Evolutionary conservation across 2,329 filamentous ascomycete genomes (phyloP).

Genomic region (Coniochaeta prunicola): DNA sequence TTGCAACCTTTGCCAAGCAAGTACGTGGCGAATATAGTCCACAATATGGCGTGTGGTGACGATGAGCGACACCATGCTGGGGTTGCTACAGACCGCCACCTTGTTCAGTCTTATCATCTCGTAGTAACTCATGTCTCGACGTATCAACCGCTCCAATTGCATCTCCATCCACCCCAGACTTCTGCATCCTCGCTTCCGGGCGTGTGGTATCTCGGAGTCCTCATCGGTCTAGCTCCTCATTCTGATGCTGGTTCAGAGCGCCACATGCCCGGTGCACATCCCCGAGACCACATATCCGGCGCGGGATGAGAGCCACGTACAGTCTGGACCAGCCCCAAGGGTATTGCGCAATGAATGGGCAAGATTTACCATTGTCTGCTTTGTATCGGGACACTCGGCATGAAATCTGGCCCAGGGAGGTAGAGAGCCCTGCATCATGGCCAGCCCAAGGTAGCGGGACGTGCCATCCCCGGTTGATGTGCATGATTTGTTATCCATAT

Average conservation of each 20-base stretch:
- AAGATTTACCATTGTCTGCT: neutral
- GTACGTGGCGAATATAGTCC: neutral
- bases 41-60: neutral
- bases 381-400: neutral
- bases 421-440: neutral
- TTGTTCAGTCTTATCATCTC: neutral
- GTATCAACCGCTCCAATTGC: neutral
- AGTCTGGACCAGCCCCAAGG: neutral
- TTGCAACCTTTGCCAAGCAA: neutral
- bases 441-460: neutral
- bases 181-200: neutral
- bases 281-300: neutral
- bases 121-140: neutral
- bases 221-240: neutral
- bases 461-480: neutral
- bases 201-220: neutral
- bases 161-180: neutral
- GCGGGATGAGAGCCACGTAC: neutral
- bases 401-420: neutral
- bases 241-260: neutral
- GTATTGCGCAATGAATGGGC: neutral
- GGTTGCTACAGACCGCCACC: neutral
- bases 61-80: neutral
- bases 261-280: neutral
- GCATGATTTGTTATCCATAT: neutral